phyloP scores from a whole-genome alignment of 495 filamentous ascomycete species.

The Pseudoneurospora amorphoporcata region DNA sequence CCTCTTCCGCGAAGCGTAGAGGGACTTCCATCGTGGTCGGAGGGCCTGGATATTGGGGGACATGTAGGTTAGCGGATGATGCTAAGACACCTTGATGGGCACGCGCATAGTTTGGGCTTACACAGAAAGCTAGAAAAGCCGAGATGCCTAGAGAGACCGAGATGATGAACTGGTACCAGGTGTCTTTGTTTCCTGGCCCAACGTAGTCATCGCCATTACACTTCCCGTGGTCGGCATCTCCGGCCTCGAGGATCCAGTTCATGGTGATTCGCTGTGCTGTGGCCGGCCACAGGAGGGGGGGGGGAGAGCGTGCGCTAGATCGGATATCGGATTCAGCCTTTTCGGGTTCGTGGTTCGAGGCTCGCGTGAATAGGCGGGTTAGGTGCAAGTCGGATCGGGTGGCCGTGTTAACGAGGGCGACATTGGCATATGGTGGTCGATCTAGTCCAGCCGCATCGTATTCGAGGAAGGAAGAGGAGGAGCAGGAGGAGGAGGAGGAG shows the following conservation, averaged over 20 bases:
- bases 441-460: neutral
- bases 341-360: neutral
- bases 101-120: slow-evolving; percentile 17
- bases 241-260: slow-evolving; percentile 8
- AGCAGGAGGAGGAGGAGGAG: neutral
- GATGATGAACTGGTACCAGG: slow-evolving; percentile 42
- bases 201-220: slow-evolving; percentile 24
- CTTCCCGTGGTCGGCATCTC: slow-evolving; percentile 7
- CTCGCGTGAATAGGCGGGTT: neutral
- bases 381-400: neutral
- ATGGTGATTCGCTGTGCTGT: slow-evolving; percentile 6
- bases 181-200: slow-evolving; percentile 29
- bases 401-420: neutral
- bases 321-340: neutral
- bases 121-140: slow-evolving; percentile 44
- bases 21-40: slow-evolving; percentile 80
- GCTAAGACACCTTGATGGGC: neutral
- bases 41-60: slow-evolving; percentile 40
- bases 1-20: slow-evolving; percentile 83
- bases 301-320: neutral
- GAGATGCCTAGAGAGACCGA: slow-evolving; percentile 40
- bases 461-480: neutral
- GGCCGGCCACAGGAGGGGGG: neutral
- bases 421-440: neutral
- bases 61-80: neutral